Evolutionary conservation across 768 basidiomycete genomes (phyloP).

Genomic region (Calvatia gigantea): DNA sequence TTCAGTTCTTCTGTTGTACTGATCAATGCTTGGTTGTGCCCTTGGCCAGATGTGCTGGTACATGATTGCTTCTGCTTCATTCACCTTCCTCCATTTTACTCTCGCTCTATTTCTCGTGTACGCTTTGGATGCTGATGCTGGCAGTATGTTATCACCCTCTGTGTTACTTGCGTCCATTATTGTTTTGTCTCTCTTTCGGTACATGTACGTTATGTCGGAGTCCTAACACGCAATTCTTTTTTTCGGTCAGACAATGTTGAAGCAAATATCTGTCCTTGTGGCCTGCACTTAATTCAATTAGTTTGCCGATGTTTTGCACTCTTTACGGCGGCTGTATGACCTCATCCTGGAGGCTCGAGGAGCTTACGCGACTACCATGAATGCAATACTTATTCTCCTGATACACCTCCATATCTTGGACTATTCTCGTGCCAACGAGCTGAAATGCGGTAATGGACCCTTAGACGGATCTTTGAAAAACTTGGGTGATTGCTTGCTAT

Average conservation of each 20-base stretch:
- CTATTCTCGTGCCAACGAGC: slow-evolving; percentile 42
- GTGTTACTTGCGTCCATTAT: neutral
- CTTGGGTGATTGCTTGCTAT: slow-evolving; percentile 47
- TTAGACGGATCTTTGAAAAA: slow-evolving; percentile 43
- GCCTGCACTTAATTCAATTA: no score
- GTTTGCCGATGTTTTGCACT: no score
- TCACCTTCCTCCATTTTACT: neutral
- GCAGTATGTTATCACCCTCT: neutral
- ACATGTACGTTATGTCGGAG: neutral
- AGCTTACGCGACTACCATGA: no score
- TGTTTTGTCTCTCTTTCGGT: neutral
- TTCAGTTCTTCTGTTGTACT: slow-evolving; percentile 3
- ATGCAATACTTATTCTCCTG: slow-evolving; percentile 44
- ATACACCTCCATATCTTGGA: slow-evolving; percentile 52
- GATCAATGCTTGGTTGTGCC: neutral
- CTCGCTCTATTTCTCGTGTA: neutral
- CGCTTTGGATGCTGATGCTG: neutral
- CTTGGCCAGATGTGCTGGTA: neutral
- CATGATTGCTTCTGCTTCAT: neutral
- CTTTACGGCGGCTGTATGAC: no score
- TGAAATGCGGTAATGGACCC: slow-evolving; percentile 47
- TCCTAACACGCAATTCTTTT: neutral
- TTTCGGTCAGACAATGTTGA: no score
- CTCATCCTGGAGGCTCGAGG: no score
- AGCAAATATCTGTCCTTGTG: no score